Evolutionary conservation across 2,329 filamentous ascomycete genomes (phyloP).

Genomic region (Talaromyces rugulosus): DNA sequence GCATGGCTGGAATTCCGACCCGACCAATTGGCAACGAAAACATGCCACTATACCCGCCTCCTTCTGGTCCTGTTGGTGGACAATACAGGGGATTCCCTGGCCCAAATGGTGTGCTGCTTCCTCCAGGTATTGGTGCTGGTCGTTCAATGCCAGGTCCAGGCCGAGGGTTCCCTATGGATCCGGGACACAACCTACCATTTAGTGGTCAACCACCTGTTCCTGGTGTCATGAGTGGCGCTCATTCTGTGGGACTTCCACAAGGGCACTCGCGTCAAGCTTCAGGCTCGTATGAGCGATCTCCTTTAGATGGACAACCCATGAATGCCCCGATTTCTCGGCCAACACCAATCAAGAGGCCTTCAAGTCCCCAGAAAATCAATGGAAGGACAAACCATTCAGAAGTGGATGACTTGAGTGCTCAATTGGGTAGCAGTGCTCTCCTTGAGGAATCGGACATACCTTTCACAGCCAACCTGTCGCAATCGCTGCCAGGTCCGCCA

Average conservation of each 20-base stretch:
- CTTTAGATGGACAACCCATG: conserved; percentile 56
- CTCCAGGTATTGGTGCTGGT: conserved; percentile 55
- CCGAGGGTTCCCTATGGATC: conserved; percentile 42
- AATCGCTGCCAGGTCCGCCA: conserved; percentile 48
- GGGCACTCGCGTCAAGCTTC: conserved; percentile 75
- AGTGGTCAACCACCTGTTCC: conserved; percentile 38
- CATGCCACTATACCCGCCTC: conserved; percentile 52
- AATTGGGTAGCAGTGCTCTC: conserved; percentile 85
- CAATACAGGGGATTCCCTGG: conserved; percentile 53
- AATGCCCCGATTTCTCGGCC: conserved; percentile 76
- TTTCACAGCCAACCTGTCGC: conserved; percentile 47
- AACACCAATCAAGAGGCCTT: conserved; percentile 81
- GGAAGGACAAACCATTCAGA: conserved; percentile 46
- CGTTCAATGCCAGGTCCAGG: conserved; percentile 54
- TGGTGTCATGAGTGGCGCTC: conserved; percentile 12
- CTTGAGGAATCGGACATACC: conserved; percentile 70
- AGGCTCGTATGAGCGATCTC: conserved; percentile 54
- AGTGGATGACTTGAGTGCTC: conserved; percentile 68
- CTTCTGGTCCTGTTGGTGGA: conserved; percentile 47
- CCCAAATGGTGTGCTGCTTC: conserved; percentile 48
- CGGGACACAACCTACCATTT: conserved; percentile 33
- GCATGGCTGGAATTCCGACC: conserved; percentile 54
- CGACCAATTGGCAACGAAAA: conserved; percentile 48
- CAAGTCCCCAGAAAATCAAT: conserved; percentile 53
- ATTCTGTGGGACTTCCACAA: conserved; percentile 29